A percentile compares a stretch with the other conserved stretches of the same genome.
Conservation (phyloP, 208 protist genomes). For the Leishmania guyanensis region DNA sequence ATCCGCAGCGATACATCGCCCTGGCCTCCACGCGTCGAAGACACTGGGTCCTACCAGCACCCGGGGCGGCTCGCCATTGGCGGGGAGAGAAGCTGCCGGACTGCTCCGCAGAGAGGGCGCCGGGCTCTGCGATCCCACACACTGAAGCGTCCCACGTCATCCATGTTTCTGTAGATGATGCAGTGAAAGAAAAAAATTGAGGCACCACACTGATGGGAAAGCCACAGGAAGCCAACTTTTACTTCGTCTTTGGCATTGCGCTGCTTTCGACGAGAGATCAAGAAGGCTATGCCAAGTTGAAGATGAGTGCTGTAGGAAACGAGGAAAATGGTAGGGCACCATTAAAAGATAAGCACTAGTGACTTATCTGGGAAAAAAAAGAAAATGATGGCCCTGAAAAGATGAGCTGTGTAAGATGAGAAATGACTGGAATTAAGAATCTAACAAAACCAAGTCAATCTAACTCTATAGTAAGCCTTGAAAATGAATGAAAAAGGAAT, state of each 20-base stretch:
- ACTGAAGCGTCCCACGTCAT: background rate
- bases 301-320: background rate
- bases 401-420: background rate
- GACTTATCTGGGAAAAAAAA: background rate
- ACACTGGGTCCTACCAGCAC: background rate
- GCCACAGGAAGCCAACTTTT: background rate
- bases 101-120: background rate
- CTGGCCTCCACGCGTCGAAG: background rate
- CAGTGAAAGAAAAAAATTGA: background rate
- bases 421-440: background rate
- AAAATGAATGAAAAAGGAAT: background rate
- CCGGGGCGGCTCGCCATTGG: background rate
- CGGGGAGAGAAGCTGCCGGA: background rate
- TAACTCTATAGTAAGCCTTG: constrained; percentile 14
- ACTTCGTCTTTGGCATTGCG: background rate
- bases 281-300: background rate
- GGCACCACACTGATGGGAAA: background rate
- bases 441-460: background rate
- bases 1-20: background rate
- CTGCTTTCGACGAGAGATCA: background rate
- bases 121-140: background rate
- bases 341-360: background rate
- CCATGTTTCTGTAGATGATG: background rate
- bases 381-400: constrained; percentile 1
- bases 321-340: constrained; percentile 7